A percentile compares a stretch with the other conserved stretches of the same genome.
Evolutionary conservation across 2,329 filamentous ascomycete species (phyloP).

Genomic region (Raffaelea deltoideospora): DNA sequence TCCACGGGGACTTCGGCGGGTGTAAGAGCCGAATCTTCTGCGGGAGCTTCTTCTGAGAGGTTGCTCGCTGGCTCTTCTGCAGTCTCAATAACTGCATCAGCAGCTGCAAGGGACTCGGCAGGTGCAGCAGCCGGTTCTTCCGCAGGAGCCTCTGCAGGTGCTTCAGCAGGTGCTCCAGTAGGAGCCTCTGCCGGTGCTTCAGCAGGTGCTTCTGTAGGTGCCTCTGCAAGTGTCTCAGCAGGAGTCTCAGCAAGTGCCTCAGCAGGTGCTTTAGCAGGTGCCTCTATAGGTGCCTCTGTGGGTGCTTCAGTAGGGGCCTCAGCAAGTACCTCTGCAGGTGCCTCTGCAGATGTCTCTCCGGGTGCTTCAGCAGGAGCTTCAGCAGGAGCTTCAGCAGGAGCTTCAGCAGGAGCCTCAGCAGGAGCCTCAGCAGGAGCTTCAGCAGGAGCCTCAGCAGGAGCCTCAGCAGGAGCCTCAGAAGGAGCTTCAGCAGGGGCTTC

Average conservation of each 20-base stretch:
- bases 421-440: background rate
- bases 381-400: background rate
- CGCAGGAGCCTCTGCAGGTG: background rate
- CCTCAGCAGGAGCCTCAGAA: background rate
- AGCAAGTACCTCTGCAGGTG: background rate
- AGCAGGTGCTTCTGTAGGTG: background rate
- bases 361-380: background rate
- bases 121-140: background rate
- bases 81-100: no score
- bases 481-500: background rate
- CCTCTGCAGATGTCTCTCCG: background rate
- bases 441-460: background rate
- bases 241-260: background rate
- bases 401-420: background rate
- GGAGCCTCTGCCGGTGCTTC: slow-evolving; percentile 1
- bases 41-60: no score
- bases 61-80: no score
- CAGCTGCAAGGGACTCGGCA: no score
- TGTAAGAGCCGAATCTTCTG: no score
- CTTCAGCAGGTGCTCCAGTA: slow-evolving; percentile 1
- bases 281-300: slow-evolving; percentile 2
- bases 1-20: no score
- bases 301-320: background rate
- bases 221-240: slow-evolving; percentile 5
- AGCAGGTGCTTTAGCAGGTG: slow-evolving; percentile 1